These are phyloP conservation scores for Sclerospora graminicola DNA, from an alignment of 352 stramenopile species.

Conservation along the genomic window DNA sequence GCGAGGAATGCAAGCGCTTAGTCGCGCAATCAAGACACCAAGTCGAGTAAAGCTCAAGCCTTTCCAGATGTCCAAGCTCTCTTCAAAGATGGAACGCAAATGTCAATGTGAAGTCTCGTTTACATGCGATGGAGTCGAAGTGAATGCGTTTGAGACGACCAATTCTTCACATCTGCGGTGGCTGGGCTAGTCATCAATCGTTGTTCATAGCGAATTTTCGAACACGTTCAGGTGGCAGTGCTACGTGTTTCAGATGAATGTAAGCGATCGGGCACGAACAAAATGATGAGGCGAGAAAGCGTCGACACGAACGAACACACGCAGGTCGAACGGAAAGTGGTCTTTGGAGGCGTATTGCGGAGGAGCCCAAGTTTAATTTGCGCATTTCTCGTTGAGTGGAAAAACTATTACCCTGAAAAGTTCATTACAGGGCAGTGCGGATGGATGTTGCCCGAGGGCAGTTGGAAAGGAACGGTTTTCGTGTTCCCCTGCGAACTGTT, in stretches of 20 bases:
- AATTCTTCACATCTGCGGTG: slow-evolving; percentile 15
- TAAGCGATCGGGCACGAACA: slow-evolving; percentile 38
- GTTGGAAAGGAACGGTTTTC: slow-evolving; percentile 37
- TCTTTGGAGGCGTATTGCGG: slow-evolving; percentile 54
- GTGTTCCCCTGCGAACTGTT: no score
- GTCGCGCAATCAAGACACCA: slow-evolving; percentile 2
- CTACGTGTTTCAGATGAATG: slow-evolving; percentile 55
- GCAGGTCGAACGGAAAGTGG: slow-evolving; percentile 45
- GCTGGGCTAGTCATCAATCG: no score
- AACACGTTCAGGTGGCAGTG: slow-evolving; percentile 21
- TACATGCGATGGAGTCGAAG: slow-evolving; percentile 48
- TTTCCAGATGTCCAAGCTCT: not conserved
- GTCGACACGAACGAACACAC: no score
- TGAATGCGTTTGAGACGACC: slow-evolving; percentile 19
- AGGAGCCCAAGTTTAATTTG: slow-evolving; percentile 58
- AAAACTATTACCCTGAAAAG: slow-evolving; percentile 65
- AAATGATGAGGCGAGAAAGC: not conserved
- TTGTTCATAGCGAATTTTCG: no score
- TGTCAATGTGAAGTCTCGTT: slow-evolving; percentile 20
- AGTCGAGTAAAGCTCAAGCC: slow-evolving; percentile 3
- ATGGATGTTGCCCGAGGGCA: slow-evolving; percentile 24
- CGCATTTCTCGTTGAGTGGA: slow-evolving; percentile 61
- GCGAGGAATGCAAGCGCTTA: slow-evolving; percentile 6
- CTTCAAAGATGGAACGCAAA: not conserved
- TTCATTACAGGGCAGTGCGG: slow-evolving; percentile 49